Evolutionary conservation across 352 stramenopile species (phyloP).

Genomic region (Phytophthora pini): DNA sequence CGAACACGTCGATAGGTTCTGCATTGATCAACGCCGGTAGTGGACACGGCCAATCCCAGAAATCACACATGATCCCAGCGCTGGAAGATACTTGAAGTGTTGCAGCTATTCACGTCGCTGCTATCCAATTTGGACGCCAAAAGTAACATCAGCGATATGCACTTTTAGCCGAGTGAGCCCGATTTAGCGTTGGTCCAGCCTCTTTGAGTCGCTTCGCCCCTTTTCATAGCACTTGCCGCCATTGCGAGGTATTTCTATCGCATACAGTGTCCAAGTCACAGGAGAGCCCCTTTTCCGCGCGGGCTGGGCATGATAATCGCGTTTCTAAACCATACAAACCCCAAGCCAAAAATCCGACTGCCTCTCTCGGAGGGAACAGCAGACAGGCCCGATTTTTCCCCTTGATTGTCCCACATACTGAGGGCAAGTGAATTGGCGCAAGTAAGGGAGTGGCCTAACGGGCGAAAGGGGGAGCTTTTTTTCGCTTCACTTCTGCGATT

Average conservation of each 20-base stretch:
- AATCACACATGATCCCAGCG: too few species aligned
- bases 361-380: slow-evolving; percentile 36
- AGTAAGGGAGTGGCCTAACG: slow-evolving; percentile 28
- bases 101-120: too few species aligned
- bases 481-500: slow-evolving; percentile 36
- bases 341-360: slow-evolving; percentile 35
- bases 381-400: slow-evolving; percentile 28
- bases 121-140: too few species aligned
- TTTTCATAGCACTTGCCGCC: neutral
- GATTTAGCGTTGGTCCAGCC: neutral
- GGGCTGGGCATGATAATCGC: slow-evolving; percentile 2
- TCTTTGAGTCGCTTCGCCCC: neutral
- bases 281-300: neutral
- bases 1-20: neutral
- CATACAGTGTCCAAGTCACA: neutral
- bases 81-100: too few species aligned
- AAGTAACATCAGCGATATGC: neutral
- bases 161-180: neutral
- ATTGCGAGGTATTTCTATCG: slow-evolving; percentile 5
- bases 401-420: slow-evolving; percentile 20
- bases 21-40: neutral
- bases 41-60: neutral
- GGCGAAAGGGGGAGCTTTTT: slow-evolving; percentile 36
- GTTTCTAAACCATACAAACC: slow-evolving; percentile 28
- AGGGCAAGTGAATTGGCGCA: slow-evolving; percentile 12